Base-by-base conservation (phyloP, 352 stramenopile genomes). In the Aphanomyces euteiches region DNA sequence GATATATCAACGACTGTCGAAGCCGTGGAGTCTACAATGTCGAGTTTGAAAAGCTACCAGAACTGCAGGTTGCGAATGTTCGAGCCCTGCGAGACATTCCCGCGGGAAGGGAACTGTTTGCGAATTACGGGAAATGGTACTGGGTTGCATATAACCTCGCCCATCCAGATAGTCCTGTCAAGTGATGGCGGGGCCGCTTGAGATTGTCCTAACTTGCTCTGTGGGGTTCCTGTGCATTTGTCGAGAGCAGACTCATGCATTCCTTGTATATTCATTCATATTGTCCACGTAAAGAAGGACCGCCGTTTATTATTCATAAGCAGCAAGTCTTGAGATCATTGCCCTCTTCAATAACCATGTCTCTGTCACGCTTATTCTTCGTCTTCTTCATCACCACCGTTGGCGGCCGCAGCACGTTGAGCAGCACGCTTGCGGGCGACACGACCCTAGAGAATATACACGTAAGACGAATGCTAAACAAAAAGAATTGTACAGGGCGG, bases 351-450 rank as follows among this genome's bases (percentile, higher is more conserved):
- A 69, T 40, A 69, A 69, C 63, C 28, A 57, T 59, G 63, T 72
- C 54, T 43, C 50, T 69, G 5, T 40, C 19, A 41, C 66, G 45
- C 77, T 90, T 93, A 93, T 75, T 93, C 85, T 69, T 95, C 87
- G 74, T 95, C 87, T 36, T 66, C 57, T 64, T 88, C 80, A 63
- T 92, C 85, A 39, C 77, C 94, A 70, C 90, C 94, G 73, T 88
- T 90, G 69, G 84, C 85, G 68, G 90, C 92, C 43, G 95, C 94
- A 68, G 94, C 95, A 77, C 93, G 95, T 75, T 95, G 87, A 28
- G 93, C 95, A 64, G 93, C 93, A 80, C 96, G 87, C 81, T 96
- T 92, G 84, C 95, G 89, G 61, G 96, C 96, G 72, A 99, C 93
- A 84, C 97, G 96, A 80, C 97, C 97, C 68, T 87, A 68, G 71